Base-by-base conservation (phyloP, 2,329 filamentous ascomycete species). In the Colletotrichum magnum region DNA sequence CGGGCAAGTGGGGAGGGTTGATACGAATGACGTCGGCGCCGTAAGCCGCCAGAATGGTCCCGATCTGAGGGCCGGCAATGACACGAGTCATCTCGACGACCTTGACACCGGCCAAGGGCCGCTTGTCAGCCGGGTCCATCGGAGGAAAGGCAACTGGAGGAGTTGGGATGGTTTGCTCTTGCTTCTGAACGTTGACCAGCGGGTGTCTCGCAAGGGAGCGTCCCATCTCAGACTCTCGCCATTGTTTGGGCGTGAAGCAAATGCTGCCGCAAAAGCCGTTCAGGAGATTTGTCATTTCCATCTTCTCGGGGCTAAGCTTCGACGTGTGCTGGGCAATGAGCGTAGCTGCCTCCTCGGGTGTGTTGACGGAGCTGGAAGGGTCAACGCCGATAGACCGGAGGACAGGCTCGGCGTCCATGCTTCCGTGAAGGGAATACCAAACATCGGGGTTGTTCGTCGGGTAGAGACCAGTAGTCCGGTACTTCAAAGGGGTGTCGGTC, bases 391-490 rank as follows among this genome's bases (percentile, higher is more conserved):
- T 82, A n/a, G 82, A 80, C 28, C 77, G 72, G 1, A 87, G 78
- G 0, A 83, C 82, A 2, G 80, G 78, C 2, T 75, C 73, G 0
- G 84, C 81, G 43, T 85, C 74, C 52, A 88, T 77, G 0, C 82
- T 86, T 5, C 86, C 86, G 61, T 88, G 84, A 0, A 88, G 77
- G 12, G 84, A 84, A 73, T 85, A 88, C 82, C 83, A 86, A 0
- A 82, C 79, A 0, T 79, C 77, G 0, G 79, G 75, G 41, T 83
- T 76, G n/a, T 78, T 81, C 0, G 86, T 88, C 7, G 81, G 82
- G 70, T 87, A 87, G 53, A 86, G 79, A 2, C 79, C 82, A 7
- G 82, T 84, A 4, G 79, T 74, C 18, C 84, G 80, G 51, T 80
- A 81, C 39, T 78, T 78, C 56, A 85, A 73, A 0, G 80, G 73